Base-by-base conservation (phyloP, 371 early-diverging fungal genomes). In the Haplosporangium sp. region DNA sequence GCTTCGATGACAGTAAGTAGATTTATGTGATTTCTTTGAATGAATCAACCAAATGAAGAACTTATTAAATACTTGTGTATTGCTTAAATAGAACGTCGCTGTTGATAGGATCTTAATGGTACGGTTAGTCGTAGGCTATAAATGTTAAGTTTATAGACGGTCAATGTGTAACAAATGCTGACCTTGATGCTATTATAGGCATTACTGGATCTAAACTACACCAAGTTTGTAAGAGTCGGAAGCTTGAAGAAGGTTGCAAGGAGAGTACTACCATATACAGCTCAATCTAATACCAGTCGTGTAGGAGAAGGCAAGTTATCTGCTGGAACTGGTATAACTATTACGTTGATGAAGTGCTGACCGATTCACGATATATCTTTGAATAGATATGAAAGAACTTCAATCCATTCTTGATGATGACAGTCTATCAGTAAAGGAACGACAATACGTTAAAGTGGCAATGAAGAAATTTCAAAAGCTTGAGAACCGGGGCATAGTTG, bases 31-130 rank as follows among this genome's bases (percentile, higher is more conserved):
- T 27, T 27, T 9, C 11, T 15, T 1, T 27, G 11, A 55, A 55
- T 11, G 6, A 34, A 55, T 15, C 19, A 17, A 50, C 11, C 4
- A 47, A 27, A 38, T 13, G 2, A 39, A 1, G 1, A 57, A 35
- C 4, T 4, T 13, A 39, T 59, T 39, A 59, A n/a, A n/a, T n/a
- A 39, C 59, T 59, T n/a, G 7, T 19, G 4, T 39, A 17, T 17
- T 8, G 3, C 19, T 39, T 38, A 2, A 27, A 53, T 68, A 77
- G 84, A 94, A 94, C 74, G 95, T 96, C 5, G 97, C 97, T 4
- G 97, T 97, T 3, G 97, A 97, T 78, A 89, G 95, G 45, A 93
- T 97, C 60, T 83, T 97, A 27, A 72, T 69, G 75, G 89, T 86
- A 84, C 19, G n/a, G 50, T 50, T 2, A 17, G 34, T 11, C 8